phyloP scores from a whole-genome alignment of 345 rosid species.

The Eucalyptus marginata region DNA sequence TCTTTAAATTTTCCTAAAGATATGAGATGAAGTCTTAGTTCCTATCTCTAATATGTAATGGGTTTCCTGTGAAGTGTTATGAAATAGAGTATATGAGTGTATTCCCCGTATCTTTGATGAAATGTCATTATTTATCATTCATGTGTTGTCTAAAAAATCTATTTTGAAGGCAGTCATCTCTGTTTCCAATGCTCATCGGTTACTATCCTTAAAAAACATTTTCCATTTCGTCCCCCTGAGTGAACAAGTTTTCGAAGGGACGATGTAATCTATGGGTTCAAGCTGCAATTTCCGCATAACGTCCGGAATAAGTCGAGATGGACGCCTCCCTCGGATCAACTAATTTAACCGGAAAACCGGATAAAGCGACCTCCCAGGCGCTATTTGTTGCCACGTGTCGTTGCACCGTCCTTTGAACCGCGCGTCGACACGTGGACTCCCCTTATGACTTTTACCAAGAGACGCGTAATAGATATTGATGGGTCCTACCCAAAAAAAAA shows the following conservation, averaged over 20 bases:
- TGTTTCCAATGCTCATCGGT: accelerated
- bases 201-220: not conserved
- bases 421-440: not conserved
- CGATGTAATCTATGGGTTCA: not conserved
- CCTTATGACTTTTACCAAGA: accelerated
- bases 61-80: accelerated
- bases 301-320: not conserved
- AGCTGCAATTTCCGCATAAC: not conserved
- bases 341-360: not conserved
- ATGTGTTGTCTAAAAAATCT: too few species aligned
- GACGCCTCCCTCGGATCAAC: not conserved
- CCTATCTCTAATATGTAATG: too few species aligned
- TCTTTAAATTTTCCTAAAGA: too few species aligned
- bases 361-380: not conserved
- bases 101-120: accelerated
- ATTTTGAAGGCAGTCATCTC: not conserved
- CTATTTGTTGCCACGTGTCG: not conserved
- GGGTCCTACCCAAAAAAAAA: too few species aligned
- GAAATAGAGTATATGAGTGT: accelerated
- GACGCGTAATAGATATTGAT: not conserved
- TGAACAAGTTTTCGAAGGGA: not conserved
- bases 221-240: not conserved
- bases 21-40: too few species aligned
- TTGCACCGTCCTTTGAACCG: not conserved
- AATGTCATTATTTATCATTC: too few species aligned